Evolutionary conservation across 2,329 filamentous ascomycete species (phyloP), one percentile per base, ranked within the genome.

Genomic region (Ceratocystis eucalypticola): DNA sequence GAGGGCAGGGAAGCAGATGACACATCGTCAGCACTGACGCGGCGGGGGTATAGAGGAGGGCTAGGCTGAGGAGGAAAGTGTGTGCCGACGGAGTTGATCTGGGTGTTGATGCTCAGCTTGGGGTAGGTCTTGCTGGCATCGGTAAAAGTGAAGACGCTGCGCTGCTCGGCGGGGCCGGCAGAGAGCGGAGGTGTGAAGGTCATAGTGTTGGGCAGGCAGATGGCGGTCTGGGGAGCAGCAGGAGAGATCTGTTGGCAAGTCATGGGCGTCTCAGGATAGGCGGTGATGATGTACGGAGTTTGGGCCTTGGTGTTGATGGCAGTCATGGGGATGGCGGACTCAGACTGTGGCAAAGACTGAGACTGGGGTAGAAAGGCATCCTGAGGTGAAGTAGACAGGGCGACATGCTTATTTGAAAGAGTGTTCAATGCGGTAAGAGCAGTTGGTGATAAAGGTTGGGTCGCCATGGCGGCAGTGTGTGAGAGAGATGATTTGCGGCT

Each of bases 371-470:
- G 53, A 57, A 28, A 57, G 53, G 6, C 10, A 7, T 25, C 28
- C 53, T 57, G 53, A 2, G 53, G 53, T 10, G 48, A 50, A 22
- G 53, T 41, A 57, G 30, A 71, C 2, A 82, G 80, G 1, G 82
- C 80, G 33, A 81, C 79, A 68, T 82, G 80, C 73, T 84, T 83
- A 65, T 87, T 84, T 68, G 84, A 85, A 48, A 87, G 78, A 1
- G 84, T 87, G 74, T 87, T 87, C 75, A 86, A 85, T 25, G 83
- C 77, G 1, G 84, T 87, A 2, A 83, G 82, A 25, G 83, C 77
- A 1, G 84, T 87, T 2, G 83, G 82, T 41, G 84, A 85, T 67
- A 78, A 80, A 37, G 82, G 80, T 70, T 86, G 80, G 48, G 82
- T 41, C 4, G 37, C 74, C 64, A 78, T 76, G 25, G 77, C 74